Conservation (phyloP, 1,139 yeast genomes). For the Komagataea norvegica region DNA sequence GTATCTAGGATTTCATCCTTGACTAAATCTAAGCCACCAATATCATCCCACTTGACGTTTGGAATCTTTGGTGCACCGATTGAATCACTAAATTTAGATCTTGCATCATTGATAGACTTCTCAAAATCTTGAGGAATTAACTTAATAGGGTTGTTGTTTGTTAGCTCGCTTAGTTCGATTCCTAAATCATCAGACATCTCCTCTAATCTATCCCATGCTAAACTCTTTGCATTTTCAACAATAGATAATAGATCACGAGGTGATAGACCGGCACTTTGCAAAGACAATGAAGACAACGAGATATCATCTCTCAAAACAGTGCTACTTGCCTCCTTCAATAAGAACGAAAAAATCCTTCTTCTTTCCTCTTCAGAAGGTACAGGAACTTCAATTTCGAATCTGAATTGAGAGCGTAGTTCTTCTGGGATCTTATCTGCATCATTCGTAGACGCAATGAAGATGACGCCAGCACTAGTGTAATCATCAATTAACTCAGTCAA, state of each 20-base stretch:
- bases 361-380: slow-evolving; percentile 84
- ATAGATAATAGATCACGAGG: slow-evolving; percentile 80
- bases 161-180: slow-evolving; percentile 26
- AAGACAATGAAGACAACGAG: slow-evolving; percentile 54
- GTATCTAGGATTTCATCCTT: slow-evolving; percentile 93
- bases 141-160: slow-evolving; percentile 48
- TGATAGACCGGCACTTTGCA: slow-evolving; percentile 89
- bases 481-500: slow-evolving; percentile 56
- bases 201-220: slow-evolving; percentile 50
- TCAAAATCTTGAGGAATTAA: slow-evolving; percentile 64
- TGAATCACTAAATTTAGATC: slow-evolving; percentile 85
- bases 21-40: slow-evolving; percentile 84
- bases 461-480: slow-evolving; percentile 40
- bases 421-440: slow-evolving; percentile 71
- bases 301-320: slow-evolving; percentile 47
- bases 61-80: slow-evolving; percentile 98
- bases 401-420: slow-evolving; percentile 59
- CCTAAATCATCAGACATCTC: slow-evolving; percentile 22
- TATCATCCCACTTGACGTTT: slow-evolving; percentile 91
- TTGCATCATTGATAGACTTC: slow-evolving; percentile 71
- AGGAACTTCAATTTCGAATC: slow-evolving; percentile 69
- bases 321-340: slow-evolving; percentile 29
- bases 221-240: slow-evolving; percentile 56
- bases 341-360: slow-evolving; percentile 51
- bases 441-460: slow-evolving; percentile 65